A percentile compares a stretch with the other conserved stretches of the same genome.
These are phyloP conservation scores for Calophaca sinica DNA, from an alignment of 306 rosid species.

Conservation along the genomic window DNA sequence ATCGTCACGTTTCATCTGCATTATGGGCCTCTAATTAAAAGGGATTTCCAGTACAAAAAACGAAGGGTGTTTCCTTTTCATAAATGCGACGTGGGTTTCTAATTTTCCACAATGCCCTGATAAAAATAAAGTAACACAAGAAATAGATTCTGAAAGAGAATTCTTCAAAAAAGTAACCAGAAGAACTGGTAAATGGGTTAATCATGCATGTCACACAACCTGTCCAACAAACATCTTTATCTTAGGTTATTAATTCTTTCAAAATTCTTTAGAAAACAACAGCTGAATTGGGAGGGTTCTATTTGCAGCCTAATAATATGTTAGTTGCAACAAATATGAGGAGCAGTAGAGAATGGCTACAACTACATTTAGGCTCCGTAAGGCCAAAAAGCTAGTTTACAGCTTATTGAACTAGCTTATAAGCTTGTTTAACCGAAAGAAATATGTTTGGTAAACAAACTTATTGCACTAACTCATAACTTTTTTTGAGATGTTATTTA, in stretches of 20 bases:
- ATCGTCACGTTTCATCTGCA: conserved; percentile 33
- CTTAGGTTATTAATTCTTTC: conserved; percentile 22
- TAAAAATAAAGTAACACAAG: conserved; percentile 25
- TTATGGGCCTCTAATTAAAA: conserved; percentile 36
- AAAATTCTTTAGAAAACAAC: conserved; percentile 29
- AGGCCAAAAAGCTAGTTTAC: too few relatives aligned
- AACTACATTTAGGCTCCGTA: conserved; percentile 10
- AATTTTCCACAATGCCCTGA: conserved; percentile 6
- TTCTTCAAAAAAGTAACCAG: conserved; percentile 19
- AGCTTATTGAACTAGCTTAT: too few relatives aligned
- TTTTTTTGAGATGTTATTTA: too few relatives aligned
- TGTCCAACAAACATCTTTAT: conserved; percentile 26
- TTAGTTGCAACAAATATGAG: conserved; percentile 39
- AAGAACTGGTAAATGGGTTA: conserved; percentile 40
- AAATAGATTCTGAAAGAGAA: conserved; percentile 29
- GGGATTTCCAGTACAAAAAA: conserved; percentile 33
- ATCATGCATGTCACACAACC: conserved; percentile 34
- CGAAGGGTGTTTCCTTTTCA: conserved; percentile 35
- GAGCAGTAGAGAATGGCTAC: neutral
- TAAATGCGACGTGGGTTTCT: conserved; percentile 36
- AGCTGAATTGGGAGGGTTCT: conserved; percentile 15
- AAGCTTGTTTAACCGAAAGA: too few relatives aligned
- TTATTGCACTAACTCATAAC: too few relatives aligned
- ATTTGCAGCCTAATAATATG: conserved; percentile 30
- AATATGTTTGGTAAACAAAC: too few relatives aligned